A percentile compares a stretch with the other conserved stretches of the same genome.
Conservation (phyloP, 179 eudicot genomes). For the Beta lomatogona region DNA sequence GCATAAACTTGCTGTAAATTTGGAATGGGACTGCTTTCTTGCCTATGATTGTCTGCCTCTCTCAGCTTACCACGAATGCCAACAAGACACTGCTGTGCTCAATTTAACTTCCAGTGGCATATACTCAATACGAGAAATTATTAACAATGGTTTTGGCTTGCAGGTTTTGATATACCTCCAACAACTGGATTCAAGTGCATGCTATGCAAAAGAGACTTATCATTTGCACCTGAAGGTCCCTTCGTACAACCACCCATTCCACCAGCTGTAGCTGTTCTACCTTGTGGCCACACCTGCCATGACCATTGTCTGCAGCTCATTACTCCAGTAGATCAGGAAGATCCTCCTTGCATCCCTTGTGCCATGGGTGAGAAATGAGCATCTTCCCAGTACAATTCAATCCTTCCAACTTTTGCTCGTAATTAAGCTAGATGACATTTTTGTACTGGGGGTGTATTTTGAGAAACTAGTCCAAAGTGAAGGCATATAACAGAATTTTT, state of each 20-base stretch:
- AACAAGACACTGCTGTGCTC: background rate
- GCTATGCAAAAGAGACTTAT: slow-evolving; percentile 70
- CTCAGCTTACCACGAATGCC: background rate
- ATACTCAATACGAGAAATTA: background rate
- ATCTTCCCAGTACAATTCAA: background rate
- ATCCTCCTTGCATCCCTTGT: slow-evolving; percentile 83
- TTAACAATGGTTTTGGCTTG: slow-evolving; percentile 15
- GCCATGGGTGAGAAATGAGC: slow-evolving; percentile 51
- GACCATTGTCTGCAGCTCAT: slow-evolving; percentile 57
- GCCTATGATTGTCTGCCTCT: background rate
- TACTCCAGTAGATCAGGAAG: slow-evolving; percentile 49
- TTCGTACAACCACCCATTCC: slow-evolving; percentile 39
- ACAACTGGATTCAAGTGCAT: slow-evolving; percentile 53
- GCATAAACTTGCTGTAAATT: background rate
- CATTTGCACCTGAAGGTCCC: slow-evolving; percentile 60
- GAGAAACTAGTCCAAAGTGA: background rate
- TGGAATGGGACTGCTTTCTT: background rate
- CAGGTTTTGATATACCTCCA: slow-evolving; percentile 39
- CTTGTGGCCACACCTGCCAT: slow-evolving; percentile 77
- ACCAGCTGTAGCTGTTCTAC: slow-evolving; percentile 63
- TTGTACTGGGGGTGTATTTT: background rate
- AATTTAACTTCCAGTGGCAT: background rate
- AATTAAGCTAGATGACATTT: background rate
- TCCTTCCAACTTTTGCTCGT: slow-evolving; percentile 11
- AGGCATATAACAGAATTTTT: background rate